Evolutionary conservation across 164 flowering plant genomes (phyloP).

Genomic region (Chimonanthus salicifolius): DNA sequence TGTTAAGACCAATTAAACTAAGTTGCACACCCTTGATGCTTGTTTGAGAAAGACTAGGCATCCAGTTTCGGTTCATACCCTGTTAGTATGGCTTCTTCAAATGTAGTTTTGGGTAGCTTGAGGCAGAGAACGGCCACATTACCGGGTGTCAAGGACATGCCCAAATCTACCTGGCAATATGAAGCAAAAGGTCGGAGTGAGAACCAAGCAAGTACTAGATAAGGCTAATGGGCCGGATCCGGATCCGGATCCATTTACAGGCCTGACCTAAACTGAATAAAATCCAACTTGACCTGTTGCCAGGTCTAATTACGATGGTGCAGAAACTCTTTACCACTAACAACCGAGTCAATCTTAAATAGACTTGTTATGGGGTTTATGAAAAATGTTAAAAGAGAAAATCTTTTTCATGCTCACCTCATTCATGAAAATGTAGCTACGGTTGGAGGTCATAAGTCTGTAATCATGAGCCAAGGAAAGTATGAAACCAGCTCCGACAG

Average conservation of each 20-base stretch:
- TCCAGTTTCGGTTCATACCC: constrained; percentile 5
- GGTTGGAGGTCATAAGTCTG: constrained; percentile 8
- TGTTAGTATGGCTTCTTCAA: constrained; percentile 6
- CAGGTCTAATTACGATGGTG: too few species aligned
- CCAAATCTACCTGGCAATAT: constrained; percentile 10
- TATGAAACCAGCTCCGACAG: constrained; percentile 11
- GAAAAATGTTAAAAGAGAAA: neutral
- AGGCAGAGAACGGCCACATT: constrained; percentile 3
- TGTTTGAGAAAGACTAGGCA: too few species aligned
- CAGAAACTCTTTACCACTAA: too few species aligned
- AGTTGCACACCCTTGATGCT: neutral
- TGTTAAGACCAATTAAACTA: neutral
- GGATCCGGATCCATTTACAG: too few species aligned
- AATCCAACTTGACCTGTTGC: too few species aligned
- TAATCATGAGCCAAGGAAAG: constrained; percentile 11
- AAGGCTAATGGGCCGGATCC: too few species aligned
- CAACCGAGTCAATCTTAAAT: too few species aligned
- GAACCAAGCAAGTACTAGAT: neutral
- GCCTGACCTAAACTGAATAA: too few species aligned
- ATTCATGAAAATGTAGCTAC: constrained; percentile 10
- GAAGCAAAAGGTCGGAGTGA: neutral
- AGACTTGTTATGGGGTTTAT: too few species aligned
- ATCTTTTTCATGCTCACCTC: constrained; percentile 2
- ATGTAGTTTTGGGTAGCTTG: constrained; percentile 3
- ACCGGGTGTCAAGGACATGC: constrained; percentile 10